These are phyloP conservation scores for Aspergillus taichungensis DNA, from an alignment of 495 filamentous ascomycete species.

Conservation along the genomic window DNA sequence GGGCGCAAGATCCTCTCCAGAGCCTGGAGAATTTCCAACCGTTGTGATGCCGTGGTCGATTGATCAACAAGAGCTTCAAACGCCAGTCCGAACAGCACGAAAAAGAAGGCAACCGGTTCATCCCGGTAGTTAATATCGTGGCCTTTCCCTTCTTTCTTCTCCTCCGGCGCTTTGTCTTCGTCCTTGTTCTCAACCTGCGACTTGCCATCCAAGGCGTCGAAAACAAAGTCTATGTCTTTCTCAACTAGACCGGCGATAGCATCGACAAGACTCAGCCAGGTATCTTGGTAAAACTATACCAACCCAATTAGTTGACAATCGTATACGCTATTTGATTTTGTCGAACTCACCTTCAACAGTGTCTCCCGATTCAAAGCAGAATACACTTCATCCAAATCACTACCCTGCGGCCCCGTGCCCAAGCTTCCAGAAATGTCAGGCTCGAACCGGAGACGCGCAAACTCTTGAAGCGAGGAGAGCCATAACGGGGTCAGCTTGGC, in stretches of 20 bases:
- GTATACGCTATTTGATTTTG: neutral
- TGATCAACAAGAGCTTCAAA: constrained; percentile 89
- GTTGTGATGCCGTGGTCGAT: constrained; percentile 67
- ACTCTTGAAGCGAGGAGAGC: constrained; percentile 88
- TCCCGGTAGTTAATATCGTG: constrained; percentile 92
- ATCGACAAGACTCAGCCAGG: constrained; percentile 93
- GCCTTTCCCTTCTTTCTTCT: constrained; percentile 43
- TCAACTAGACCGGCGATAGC: constrained; percentile 97
- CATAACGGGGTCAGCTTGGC: constrained; percentile 82
- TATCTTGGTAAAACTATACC: constrained; percentile 83
- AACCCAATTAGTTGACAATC: neutral
- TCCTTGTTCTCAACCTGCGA: constrained; percentile 18
- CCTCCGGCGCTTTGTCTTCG: constrained; percentile 39
- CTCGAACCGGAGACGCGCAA: constrained; percentile 87
- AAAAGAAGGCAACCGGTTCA: constrained; percentile 98
- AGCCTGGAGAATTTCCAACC: constrained; percentile 79
- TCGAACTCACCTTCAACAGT: constrained; percentile 53
- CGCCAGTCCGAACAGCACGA: constrained; percentile 91
- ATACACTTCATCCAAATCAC: constrained; percentile 82
- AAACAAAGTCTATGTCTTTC: constrained; percentile 94
- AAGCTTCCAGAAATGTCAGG: constrained; percentile 88
- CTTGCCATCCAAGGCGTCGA: constrained; percentile 90
- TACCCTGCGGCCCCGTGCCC: constrained; percentile 57
- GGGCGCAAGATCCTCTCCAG: constrained; percentile 92
- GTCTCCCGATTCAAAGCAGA: constrained; percentile 92